Percentiles rank a stretch among this genome's conserved stretches.
phyloP scores from a whole-genome alignment of 192 early-diverging fungal genomes.

The Glomus cerebriforme region DNA sequence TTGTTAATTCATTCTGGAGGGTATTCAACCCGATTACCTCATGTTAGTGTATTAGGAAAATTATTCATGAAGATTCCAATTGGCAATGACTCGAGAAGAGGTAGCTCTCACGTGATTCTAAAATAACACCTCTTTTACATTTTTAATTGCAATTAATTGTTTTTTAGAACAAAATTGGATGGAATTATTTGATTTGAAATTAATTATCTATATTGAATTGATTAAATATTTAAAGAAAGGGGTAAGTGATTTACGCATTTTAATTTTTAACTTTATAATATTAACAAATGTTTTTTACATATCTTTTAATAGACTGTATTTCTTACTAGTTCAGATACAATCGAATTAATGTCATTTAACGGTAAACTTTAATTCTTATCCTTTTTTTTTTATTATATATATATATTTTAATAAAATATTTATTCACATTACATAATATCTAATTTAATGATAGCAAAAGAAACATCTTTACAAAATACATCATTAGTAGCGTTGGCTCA shows the following conservation, averaged over 20 bases:
- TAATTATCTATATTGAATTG: slow-evolving; percentile 30
- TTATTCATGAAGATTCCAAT: slow-evolving; percentile 42
- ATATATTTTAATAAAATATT: not conserved
- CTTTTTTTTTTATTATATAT: not conserved
- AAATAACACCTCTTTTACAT: too few species aligned
- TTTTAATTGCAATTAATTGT: not conserved
- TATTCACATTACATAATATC: not conserved
- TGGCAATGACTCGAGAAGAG: slow-evolving; percentile 4
- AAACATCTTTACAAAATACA: slow-evolving; percentile 23
- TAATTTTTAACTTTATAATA: not conserved
- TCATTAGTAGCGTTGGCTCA: slow-evolving; percentile 42
- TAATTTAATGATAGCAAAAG: not conserved
- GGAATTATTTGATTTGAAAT: slow-evolving; percentile 30
- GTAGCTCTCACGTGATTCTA: not conserved
- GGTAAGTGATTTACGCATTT: slow-evolving; percentile 15
- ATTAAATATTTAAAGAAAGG: slow-evolving; percentile 12
- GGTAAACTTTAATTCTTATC: not conserved
- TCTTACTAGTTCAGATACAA: slow-evolving; percentile 28
- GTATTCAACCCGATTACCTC: slow-evolving; percentile 45
- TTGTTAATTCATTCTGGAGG: slow-evolving; percentile 48
- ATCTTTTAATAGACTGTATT: slow-evolving; percentile 4
- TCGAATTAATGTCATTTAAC: not conserved
- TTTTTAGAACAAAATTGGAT: slow-evolving; percentile 17
- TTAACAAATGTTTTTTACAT: not conserved
- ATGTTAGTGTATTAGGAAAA: slow-evolving; percentile 46